These are phyloP conservation scores for Corchorus olitorius DNA, from an alignment of 345 rosid species.

Conservation along the genomic window DNA sequence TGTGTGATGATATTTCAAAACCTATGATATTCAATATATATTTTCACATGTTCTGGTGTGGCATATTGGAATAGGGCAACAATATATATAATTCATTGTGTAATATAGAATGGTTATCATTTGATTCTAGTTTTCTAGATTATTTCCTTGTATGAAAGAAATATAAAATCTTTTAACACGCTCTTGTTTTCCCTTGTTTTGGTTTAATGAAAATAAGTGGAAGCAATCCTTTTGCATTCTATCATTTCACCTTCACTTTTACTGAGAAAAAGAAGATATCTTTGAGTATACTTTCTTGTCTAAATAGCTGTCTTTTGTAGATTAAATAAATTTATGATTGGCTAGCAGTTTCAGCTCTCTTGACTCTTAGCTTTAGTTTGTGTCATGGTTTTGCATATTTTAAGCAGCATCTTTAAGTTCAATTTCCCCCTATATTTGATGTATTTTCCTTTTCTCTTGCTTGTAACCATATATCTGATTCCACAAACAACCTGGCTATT, in stretches of 20 bases:
- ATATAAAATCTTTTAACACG: not conserved
- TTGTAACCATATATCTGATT: not conserved
- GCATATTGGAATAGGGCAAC: not conserved
- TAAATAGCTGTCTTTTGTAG: not conserved
- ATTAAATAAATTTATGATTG: not conserved
- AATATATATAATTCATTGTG: not conserved
- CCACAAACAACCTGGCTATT: not conserved
- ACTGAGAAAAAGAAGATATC: not conserved
- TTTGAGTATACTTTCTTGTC: not conserved
- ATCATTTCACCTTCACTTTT: not conserved
- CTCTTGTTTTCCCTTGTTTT: not conserved
- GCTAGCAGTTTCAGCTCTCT: not conserved
- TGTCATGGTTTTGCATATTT: not conserved
- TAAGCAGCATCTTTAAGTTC: not conserved
- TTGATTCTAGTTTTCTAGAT: not conserved
- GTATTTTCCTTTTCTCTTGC: not conserved
- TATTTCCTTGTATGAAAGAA: conserved; percentile 1
- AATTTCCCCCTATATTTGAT: not conserved
- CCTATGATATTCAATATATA: not conserved
- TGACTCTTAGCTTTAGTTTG: not conserved
- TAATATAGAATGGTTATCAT: not conserved
- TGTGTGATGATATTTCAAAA: conserved; percentile 22
- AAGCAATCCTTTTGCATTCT: not conserved
- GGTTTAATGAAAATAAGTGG: not conserved
- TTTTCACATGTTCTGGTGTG: not conserved